These are phyloP conservation scores for Letharia lupina DNA, from an alignment of 495 filamentous ascomycete genomes.

Conservation along the genomic window DNA sequence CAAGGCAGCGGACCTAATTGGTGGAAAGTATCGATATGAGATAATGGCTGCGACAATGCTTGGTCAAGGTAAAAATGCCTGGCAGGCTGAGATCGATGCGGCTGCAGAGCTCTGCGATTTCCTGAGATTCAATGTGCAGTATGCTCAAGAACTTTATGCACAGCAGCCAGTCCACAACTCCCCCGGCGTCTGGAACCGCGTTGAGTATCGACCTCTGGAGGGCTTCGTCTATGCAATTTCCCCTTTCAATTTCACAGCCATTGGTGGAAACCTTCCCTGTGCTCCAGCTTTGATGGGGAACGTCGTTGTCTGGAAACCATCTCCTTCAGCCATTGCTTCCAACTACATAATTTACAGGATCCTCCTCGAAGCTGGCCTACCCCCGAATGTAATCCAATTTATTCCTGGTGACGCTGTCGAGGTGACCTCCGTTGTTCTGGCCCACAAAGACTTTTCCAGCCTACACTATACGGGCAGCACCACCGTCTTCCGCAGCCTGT, in stretches of 20 bases:
- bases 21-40: conserved; percentile 85
- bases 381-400: conserved; percentile 73
- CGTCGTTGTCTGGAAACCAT: conserved; percentile 85
- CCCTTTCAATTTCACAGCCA: conserved; percentile 86
- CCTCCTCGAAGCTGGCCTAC: conserved; percentile 79
- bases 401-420: conserved; percentile 68
- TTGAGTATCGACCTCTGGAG: conserved; percentile 76
- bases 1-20: conserved; percentile 83
- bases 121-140: conserved; percentile 75
- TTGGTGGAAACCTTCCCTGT: conserved; percentile 68
- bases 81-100: conserved; percentile 95
- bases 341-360: conserved; percentile 73
- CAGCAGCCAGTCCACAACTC: conserved; percentile 73
- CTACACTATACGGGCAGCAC: conserved; percentile 80
- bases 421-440: conserved; percentile 60
- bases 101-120: conserved; percentile 90
- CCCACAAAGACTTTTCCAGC: conserved; percentile 61
- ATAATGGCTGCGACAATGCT: conserved; percentile 91
- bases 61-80: conserved; percentile 93
- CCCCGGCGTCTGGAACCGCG: conserved; percentile 68
- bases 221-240: conserved; percentile 82
- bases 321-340: conserved; percentile 64
- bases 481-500: conserved; percentile 68
- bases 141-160: conserved; percentile 78
- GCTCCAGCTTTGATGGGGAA: conserved; percentile 74